Evolutionary conservation across 208 protist genomes (phyloP), one percentile per base, ranked within the genome.

Genomic region (Crithidia fasciculata): DNA sequence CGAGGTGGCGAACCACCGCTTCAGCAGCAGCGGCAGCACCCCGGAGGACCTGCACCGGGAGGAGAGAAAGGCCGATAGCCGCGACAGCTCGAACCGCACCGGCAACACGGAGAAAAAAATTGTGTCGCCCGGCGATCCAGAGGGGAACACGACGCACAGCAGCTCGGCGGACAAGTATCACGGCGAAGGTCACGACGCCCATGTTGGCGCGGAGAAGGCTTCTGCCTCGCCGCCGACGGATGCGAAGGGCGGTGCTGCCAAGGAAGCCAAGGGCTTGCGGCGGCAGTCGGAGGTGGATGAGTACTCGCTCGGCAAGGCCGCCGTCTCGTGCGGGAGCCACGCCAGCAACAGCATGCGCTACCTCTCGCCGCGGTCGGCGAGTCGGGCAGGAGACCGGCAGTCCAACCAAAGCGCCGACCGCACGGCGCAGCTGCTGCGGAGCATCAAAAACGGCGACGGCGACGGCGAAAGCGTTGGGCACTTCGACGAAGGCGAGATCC

Each of bases 101-200:
- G 73, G 78, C 58, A 68, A 40, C 69, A 76, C 64, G 5, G 74
- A 84, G 65, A 73, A 72, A 70, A 77, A 73, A 67, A 53, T 69
- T 2, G 18, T 80, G 60, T n/a, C 54, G 18, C 40, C 19, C 53
- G 56, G 47, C 3, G 72, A 74, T 19, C 58, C 3, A n/a, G 52
- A 62, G 56, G n/a, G 39, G 50, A 43, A 28, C 50, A 57, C 47
- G 8, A 54, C 61, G 43, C 64, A 74, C 61, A 40, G 39, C 68
- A 62, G 37, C 55, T 49, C 61, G 8, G 36, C 55, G 41, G 64
- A 74, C 64, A 74, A 62, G 66, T 36, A 61, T 39, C 39, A 8
- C 13, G 47, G 58, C 53, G 8, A 16, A 43, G 56, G 49, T 43
- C 49, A 50, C 54, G 78, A 66, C 49, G 39, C 41, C 44, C 45